phyloP scores from a whole-genome alignment of 164 flowering plant species.

The Warburgia ugandensis region DNA sequence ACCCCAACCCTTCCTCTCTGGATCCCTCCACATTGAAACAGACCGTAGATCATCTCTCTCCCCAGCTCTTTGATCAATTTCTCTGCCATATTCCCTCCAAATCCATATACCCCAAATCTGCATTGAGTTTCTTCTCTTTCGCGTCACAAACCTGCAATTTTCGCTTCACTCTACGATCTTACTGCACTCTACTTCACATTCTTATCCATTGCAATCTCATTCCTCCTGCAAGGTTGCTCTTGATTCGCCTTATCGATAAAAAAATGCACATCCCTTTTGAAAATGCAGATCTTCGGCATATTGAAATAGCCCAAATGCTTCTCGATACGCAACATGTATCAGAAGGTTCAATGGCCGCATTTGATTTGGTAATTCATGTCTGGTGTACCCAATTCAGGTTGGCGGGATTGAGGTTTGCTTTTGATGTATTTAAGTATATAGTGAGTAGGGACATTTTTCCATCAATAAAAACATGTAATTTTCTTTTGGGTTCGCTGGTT shows the following conservation, averaged over 20 bases:
- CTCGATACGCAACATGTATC: slow-evolving; percentile 2
- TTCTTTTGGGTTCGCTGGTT: slow-evolving; percentile 50
- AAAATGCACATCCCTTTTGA: slow-evolving; percentile 33
- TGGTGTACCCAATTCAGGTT: slow-evolving; percentile 41
- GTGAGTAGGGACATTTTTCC: slow-evolving; percentile 40
- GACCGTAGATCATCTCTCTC: slow-evolving; percentile 28
- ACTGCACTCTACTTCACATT: slow-evolving; percentile 49
- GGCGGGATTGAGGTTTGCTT: slow-evolving; percentile 22
- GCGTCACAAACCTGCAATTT: slow-evolving; percentile 31
- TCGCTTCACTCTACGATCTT: slow-evolving; percentile 48
- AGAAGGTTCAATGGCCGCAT: not conserved
- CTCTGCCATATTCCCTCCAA: slow-evolving; percentile 22
- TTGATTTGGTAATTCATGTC: slow-evolving; percentile 61
- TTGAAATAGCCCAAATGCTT: slow-evolving; percentile 32
- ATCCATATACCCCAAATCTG: slow-evolving; percentile 41
- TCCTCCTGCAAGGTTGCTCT: slow-evolving; percentile 46
- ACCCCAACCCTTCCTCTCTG: too few species aligned
- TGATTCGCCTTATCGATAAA: slow-evolving; percentile 59
- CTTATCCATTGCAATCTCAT: slow-evolving; percentile 30
- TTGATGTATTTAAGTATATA: slow-evolving; percentile 43
- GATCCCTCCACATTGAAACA: too few species aligned
- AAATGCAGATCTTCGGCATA: slow-evolving; percentile 13
- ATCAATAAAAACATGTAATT: slow-evolving; percentile 49
- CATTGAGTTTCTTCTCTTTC: slow-evolving; percentile 49
- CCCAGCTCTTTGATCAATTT: slow-evolving; percentile 39